phyloP scores from a whole-genome alignment of 2,329 filamentous ascomycete species.

The Hymenoscyphus albidus region DNA sequence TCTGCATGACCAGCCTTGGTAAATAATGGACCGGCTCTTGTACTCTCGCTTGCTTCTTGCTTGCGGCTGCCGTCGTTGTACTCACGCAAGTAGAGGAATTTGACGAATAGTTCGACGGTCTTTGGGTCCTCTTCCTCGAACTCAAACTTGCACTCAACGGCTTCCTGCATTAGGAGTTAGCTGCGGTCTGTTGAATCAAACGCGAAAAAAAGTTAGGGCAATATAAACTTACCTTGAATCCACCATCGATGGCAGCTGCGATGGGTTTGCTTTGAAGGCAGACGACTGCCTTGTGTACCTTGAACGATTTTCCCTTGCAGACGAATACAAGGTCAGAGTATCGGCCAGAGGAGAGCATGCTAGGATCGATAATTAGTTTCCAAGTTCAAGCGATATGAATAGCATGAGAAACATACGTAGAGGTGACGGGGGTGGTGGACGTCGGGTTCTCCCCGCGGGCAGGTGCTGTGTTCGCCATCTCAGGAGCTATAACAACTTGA shows the following conservation, averaged over 20 bases:
- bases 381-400: not conserved
- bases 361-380: not conserved
- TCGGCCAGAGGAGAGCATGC: not conserved
- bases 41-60: not conserved
- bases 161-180: not conserved
- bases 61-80: not conserved
- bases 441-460: no score
- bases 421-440: not conserved
- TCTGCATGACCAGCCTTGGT: not conserved
- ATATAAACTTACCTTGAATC: not conserved
- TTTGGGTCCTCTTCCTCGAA: not conserved
- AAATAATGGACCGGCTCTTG: not conserved
- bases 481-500: no score
- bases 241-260: not conserved
- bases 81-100: not conserved
- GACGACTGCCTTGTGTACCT: not conserved
- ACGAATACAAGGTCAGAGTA: not conserved
- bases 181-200: no score
- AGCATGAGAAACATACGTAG: not conserved
- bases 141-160: not conserved
- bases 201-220: not conserved
- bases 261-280: not conserved
- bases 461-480: no score
- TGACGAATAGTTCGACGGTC: not conserved
- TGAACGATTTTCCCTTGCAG: not conserved